Evolutionary conservation across 2,329 filamentous ascomycete genomes (phyloP), one percentile per base, ranked within the genome.

Genomic region (Microcyclospora pomicola): DNA sequence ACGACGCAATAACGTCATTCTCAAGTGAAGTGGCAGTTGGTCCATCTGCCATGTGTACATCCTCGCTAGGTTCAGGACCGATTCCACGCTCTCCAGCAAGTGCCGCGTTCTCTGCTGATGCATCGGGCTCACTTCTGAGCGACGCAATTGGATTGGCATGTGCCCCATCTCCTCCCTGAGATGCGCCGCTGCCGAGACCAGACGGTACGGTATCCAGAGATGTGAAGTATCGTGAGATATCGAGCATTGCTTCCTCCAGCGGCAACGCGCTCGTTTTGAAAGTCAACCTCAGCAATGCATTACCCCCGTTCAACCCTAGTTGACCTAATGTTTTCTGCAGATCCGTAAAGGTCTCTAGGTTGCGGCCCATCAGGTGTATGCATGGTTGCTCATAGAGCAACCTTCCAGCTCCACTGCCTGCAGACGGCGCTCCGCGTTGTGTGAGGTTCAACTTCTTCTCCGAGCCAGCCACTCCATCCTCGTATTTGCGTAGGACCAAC

Each of bases 251-350:
- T 45, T 88, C 82, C 48, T 85, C 83, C 19, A 96, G 62, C 2
- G 86, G 86, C 55, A 75, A 75, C 10, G 81, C 77, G 6, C 83
- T 91, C 45, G 71, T 71, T 54, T 72, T 77, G 62, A 88, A 96
- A 27, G 69, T 76, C 42, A 98, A 62, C 40, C 83, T 73, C 38
- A 98, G 69, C 39, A 94, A 63, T 4, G 83, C 78, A 52, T 73
- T 88, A 5, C 91, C 88, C 34, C 75, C 80, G 55, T 87, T 92
- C 52, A 92, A 80, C 0, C 91, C 91, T 13, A 96, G 65, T 57
- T 94, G 84, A 5, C 77, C 78, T 33, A 98, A 62, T 1, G 84
- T 87, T 67, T 93, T 93, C 58, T 95, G 85, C 41, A 96, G 71
- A 52, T 92, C 87, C 13, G 68, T 67, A 50, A 96, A 83, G 0